Evolutionary conservation across 202 grass and related monocot species (phyloP).

Genomic region (Miscanthus sacchariflorus): DNA sequence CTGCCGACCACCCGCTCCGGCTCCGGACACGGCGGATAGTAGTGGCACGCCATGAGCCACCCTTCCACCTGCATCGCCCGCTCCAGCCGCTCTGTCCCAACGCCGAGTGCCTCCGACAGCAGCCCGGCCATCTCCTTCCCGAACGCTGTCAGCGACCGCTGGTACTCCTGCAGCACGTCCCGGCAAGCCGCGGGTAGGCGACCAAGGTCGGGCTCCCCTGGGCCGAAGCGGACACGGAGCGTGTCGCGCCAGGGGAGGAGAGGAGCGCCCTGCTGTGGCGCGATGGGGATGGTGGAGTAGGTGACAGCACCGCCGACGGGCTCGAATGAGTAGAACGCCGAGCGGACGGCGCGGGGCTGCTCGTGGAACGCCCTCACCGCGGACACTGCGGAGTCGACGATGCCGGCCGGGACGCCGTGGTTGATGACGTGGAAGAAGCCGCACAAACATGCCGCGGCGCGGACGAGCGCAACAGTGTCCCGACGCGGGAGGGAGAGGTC

Average conservation of each 20-base stretch:
- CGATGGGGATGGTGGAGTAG: slow-evolving; percentile 57
- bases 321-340: slow-evolving; percentile 45
- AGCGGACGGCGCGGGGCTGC: slow-evolving; percentile 41
- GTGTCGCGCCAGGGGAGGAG: slow-evolving; percentile 54
- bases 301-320: neutral
- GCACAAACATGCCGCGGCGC: slow-evolving; percentile 39
- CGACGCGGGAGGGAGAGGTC: slow-evolving; percentile 50
- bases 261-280: neutral
- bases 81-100: slow-evolving; percentile 35
- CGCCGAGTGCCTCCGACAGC: slow-evolving; percentile 54
- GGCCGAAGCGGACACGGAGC: slow-evolving; percentile 39
- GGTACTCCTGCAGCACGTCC: slow-evolving; percentile 45
- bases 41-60: slow-evolving; percentile 65
- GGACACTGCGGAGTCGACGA: slow-evolving; percentile 33
- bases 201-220: slow-evolving; percentile 16
- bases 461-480: slow-evolving; percentile 4
- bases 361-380: slow-evolving; percentile 58
- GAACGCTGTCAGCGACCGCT: slow-evolving; percentile 14
- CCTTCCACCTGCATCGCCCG: slow-evolving; percentile 43
- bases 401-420: slow-evolving; percentile 34
- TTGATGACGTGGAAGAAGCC: slow-evolving; percentile 61
- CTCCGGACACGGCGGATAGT: slow-evolving; percentile 65
- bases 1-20: slow-evolving; percentile 36
- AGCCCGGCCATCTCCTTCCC: slow-evolving; percentile 50
- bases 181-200: slow-evolving; percentile 44